Percentiles rank a stretch among this genome's conserved stretches.
Conservation (phyloP, 768 basidiomycete species). For the Russula ochroleuca region DNA sequence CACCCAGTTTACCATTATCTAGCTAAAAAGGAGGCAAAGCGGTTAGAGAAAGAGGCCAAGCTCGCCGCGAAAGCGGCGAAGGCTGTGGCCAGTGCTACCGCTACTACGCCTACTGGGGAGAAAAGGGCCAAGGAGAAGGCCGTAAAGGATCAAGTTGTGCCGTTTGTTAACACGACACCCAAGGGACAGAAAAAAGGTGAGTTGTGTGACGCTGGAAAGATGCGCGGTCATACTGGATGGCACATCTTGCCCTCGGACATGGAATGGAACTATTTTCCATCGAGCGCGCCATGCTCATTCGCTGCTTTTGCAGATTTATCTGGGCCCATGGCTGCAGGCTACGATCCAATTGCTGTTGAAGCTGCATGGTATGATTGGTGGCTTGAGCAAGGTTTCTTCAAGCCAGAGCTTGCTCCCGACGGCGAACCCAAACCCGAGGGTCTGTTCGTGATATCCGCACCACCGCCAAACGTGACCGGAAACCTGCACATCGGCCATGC, state of each 20-base stretch:
- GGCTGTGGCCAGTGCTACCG: constrained; percentile 36
- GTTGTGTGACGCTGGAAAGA: constrained; percentile 16
- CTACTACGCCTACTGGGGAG: constrained; percentile 42
- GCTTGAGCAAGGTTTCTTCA: constrained; percentile 86
- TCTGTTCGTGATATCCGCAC: constrained; percentile 64
- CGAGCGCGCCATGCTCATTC: neutral
- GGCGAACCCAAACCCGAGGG: constrained; percentile 53
- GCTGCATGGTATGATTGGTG: constrained; percentile 99
- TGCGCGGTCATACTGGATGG: neutral
- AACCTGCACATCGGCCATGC: constrained; percentile 94
- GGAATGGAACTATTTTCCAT: neutral
- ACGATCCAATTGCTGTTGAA: constrained; percentile 94
- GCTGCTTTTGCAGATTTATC: constrained; percentile 58
- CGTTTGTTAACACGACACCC: constrained; percentile 87
- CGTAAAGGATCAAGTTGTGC: constrained; percentile 61
- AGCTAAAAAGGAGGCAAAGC: constrained; percentile 86
- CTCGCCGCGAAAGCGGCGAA: constrained; percentile 60
- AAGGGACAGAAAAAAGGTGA: constrained; percentile 92
- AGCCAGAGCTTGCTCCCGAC: constrained; percentile 58
- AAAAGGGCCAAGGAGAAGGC: constrained; percentile 79
- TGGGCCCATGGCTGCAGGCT: constrained; percentile 84
- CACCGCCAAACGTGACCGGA: constrained; percentile 97
- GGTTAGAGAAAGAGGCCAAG: constrained; percentile 74
- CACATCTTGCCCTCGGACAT: neutral
- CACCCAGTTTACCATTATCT: neutral